A percentile compares a stretch with the other conserved stretches of the same genome.
phyloP scores from a whole-genome alignment of 495 filamentous ascomycete species.

The Opeltia flavorubescens region DNA sequence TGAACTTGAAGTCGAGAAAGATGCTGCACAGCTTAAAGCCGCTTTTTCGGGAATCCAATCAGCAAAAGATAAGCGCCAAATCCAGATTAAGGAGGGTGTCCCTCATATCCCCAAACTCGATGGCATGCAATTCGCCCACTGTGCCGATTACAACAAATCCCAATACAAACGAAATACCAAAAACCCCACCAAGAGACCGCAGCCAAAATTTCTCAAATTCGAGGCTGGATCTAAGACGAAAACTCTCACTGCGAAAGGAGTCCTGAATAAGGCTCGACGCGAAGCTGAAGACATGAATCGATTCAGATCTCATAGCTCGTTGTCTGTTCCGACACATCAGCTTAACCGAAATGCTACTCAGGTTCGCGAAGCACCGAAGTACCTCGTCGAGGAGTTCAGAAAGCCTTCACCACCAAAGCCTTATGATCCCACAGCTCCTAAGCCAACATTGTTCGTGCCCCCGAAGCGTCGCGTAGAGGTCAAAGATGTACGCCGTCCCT shows the following conservation, averaged over 20 bases:
- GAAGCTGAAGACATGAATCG: conserved; percentile 24
- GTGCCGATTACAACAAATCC: neutral
- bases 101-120: neutral
- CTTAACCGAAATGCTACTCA: conserved; percentile 25
- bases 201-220: conserved; percentile 8
- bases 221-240: conserved; percentile 18
- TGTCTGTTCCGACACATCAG: conserved; percentile 28
- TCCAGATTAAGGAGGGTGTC: conserved; percentile 11
- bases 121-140: conserved; percentile 2
- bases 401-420: conserved; percentile 13
- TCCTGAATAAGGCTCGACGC: conserved; percentile 17
- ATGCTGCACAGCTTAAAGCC: conserved; percentile 30
- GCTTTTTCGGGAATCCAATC: conserved; percentile 35
- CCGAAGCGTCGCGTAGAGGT: conserved; percentile 7
- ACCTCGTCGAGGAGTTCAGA: conserved; percentile 30
- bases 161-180: neutral
- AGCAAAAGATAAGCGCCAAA: conserved; percentile 31
- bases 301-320: conserved; percentile 24
- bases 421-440: conserved; percentile 7
- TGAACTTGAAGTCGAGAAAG: conserved; percentile 31
- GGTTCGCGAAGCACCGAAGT: conserved; percentile 26
- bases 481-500: neutral
- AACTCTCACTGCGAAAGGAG: conserved; percentile 15
- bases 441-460: conserved; percentile 4
- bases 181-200: neutral